Conservation (phyloP, 169 alveolate genomes). For the Neospora caninum region DNA sequence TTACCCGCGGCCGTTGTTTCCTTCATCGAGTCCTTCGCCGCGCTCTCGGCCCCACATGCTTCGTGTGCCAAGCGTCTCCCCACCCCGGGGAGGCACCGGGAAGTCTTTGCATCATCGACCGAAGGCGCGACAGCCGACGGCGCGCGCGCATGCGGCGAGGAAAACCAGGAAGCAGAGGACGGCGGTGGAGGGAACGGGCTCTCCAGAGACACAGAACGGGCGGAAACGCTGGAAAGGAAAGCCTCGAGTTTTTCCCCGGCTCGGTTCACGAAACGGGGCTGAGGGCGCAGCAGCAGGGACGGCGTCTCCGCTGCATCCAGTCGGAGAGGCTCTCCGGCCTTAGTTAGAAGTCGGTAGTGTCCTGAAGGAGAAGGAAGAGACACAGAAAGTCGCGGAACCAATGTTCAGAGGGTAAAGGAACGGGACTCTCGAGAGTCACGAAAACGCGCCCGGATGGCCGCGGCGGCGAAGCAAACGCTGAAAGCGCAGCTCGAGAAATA, state of each 20-base stretch:
- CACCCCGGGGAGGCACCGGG: no score
- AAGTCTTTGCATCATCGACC: no score
- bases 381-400: no score
- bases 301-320: background rate
- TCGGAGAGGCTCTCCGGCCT: conserved; percentile 11
- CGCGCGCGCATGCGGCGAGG: background rate
- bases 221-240: conserved; percentile 1
- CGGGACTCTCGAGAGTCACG: no score
- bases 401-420: no score
- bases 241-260: conserved; percentile 49
- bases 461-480: no score
- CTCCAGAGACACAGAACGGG: background rate
- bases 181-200: background rate
- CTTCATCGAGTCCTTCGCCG: no score
- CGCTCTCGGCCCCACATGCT: no score
- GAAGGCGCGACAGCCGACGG: background rate
- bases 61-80: no score
- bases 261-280: conserved; percentile 23
- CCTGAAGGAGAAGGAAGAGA: background rate
- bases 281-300: background rate
- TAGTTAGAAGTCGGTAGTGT: background rate
- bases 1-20: no score
- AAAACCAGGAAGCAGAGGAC: background rate
- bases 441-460: no score
- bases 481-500: no score